Conservation (phyloP, 2,329 filamentous ascomycete genomes). For the Plectosphaerella sp. region DNA sequence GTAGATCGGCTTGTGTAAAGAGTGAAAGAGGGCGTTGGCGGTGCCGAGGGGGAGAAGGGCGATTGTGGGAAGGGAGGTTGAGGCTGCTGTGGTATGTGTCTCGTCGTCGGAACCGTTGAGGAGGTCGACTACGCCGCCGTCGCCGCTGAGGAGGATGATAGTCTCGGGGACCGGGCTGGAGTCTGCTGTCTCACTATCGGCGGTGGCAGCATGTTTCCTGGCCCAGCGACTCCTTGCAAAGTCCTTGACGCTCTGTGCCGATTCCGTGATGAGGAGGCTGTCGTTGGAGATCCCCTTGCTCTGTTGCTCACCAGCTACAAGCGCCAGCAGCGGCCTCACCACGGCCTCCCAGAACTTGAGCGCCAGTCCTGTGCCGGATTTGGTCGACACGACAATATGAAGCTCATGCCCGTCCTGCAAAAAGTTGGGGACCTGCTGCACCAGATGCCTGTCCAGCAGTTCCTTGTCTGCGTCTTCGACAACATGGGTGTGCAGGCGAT, state of each 20-base stretch:
- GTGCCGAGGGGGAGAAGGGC: constrained; percentile 59
- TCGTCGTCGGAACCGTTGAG: constrained; percentile 53
- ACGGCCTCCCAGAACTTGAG: constrained; percentile 49
- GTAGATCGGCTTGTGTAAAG: constrained; percentile 55
- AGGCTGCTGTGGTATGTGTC: background rate
- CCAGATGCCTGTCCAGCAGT: constrained; percentile 29
- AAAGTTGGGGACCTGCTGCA: constrained; percentile 33
- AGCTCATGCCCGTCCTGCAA: constrained; percentile 25
- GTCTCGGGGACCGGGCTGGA: constrained; percentile 35
- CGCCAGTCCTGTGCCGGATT: constrained; percentile 59
- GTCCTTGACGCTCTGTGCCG: constrained; percentile 57
- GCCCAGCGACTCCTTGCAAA: constrained; percentile 45
- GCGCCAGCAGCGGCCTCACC: constrained; percentile 50
- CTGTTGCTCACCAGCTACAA: constrained; percentile 16
- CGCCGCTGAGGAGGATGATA: constrained; percentile 77
- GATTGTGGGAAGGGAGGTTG: constrained; percentile 34
- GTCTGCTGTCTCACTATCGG: constrained; percentile 18
- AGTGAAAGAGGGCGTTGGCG: constrained; percentile 62
- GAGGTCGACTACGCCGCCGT: constrained; percentile 80
- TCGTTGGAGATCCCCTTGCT: constrained; percentile 11
- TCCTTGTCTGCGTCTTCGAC: constrained; percentile 28
- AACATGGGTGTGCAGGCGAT: constrained; percentile 21
- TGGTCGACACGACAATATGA: constrained; percentile 65
- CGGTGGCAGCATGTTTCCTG: constrained; percentile 4
- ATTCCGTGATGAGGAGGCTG: constrained; percentile 61